Conservation (phyloP, 1,139 yeast genomes). For the Debaryomyces singareniensis region DNA sequence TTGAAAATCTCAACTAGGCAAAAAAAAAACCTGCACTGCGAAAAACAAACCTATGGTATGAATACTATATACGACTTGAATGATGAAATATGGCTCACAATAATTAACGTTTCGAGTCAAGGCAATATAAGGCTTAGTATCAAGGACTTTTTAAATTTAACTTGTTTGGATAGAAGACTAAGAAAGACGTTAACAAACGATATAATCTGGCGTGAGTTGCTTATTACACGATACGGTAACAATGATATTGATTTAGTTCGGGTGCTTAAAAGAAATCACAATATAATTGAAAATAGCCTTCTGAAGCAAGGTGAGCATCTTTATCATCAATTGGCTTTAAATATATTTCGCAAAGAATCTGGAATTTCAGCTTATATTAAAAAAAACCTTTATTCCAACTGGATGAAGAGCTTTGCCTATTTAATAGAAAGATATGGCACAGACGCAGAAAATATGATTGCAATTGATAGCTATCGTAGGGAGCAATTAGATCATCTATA, state of each 20-base stretch:
- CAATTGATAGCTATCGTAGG: neutral
- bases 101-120: neutral
- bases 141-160: neutral
- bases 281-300: too few relatives aligned
- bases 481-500: neutral
- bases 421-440: neutral
- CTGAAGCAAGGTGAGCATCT: neutral
- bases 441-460: neutral
- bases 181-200: neutral
- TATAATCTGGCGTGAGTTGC: neutral
- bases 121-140: neutral
- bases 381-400: neutral
- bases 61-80: neutral
- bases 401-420: too few relatives aligned
- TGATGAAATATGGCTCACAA: neutral
- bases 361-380: too few relatives aligned
- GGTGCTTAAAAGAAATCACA: neutral
- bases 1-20: constrained; percentile 5
- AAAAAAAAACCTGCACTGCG: neutral
- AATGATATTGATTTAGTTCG: too few relatives aligned
- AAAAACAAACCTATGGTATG: too few relatives aligned
- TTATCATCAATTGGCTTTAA: neutral
- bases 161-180: neutral
- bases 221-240: neutral
- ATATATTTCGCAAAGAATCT: neutral